These are phyloP conservation scores for Sporothrix brasiliensis DNA, from an alignment of 2,329 filamentous ascomycete species.

Conservation along the genomic window DNA sequence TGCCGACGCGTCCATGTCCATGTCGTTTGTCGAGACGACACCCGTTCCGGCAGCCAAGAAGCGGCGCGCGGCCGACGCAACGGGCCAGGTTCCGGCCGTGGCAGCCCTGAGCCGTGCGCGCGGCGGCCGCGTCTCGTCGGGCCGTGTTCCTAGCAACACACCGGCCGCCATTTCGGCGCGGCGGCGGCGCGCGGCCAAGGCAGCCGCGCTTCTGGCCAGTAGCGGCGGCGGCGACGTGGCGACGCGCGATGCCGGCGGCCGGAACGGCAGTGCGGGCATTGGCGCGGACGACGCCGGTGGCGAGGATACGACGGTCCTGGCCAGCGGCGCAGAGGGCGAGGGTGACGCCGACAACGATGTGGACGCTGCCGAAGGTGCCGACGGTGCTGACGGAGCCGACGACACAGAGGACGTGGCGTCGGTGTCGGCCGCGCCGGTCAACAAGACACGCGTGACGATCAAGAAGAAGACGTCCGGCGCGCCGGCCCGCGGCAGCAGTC, in stretches of 20 bases:
- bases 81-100: slow-evolving; percentile 32
- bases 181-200: slow-evolving; percentile 30
- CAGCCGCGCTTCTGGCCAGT: slow-evolving; percentile 12
- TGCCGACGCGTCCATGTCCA: slow-evolving; percentile 35
- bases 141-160: slow-evolving; percentile 27
- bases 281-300: not conserved
- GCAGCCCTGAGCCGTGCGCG: slow-evolving; percentile 22
- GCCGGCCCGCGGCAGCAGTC: not conserved
- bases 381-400: slow-evolving; percentile 16
- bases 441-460: slow-evolving; percentile 26
- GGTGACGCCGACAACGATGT: slow-evolving; percentile 49
- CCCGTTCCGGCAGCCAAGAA: slow-evolving; percentile 30
- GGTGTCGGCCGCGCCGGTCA: not conserved
- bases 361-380: slow-evolving; percentile 49
- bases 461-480: slow-evolving; percentile 18
- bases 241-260: slow-evolving; percentile 51
- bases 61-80: slow-evolving; percentile 22
- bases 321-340: slow-evolving; percentile 49
- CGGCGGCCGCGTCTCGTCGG: slow-evolving; percentile 3
- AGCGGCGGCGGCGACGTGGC: slow-evolving; percentile 50
- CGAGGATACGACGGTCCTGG: slow-evolving; percentile 53
- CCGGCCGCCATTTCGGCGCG: slow-evolving; percentile 25
- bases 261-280: not conserved
- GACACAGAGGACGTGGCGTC: slow-evolving; percentile 24
- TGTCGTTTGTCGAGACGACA: slow-evolving; percentile 28